These are phyloP conservation scores for Larix kaempferi DNA, from an alignment of 75 land plant species.

Conservation along the genomic window DNA sequence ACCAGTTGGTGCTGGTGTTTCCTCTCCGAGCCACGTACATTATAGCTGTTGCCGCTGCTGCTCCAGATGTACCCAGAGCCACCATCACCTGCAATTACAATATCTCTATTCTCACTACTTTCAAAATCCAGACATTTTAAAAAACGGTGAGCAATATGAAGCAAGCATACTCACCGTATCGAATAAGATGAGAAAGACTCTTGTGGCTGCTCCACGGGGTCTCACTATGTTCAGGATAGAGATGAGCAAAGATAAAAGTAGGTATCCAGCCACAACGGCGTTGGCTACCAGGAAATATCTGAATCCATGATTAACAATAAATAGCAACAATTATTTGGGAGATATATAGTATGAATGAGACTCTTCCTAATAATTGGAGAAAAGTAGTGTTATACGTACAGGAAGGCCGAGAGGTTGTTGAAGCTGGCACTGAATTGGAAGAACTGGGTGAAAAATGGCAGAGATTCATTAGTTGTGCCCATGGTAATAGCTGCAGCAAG, in stretches of 20 bases:
- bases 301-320: neutral
- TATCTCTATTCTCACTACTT: neutral
- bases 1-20: slow-evolving; percentile 38
- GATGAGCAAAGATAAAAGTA: slow-evolving; percentile 31
- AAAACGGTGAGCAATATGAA: too few species aligned
- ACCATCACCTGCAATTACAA: slow-evolving; percentile 27
- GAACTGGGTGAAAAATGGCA: slow-evolving; percentile 56
- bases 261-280: slow-evolving; percentile 33
- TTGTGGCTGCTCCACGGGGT: slow-evolving; percentile 9
- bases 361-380: neutral
- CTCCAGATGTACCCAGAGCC: slow-evolving; percentile 29
- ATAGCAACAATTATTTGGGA: neutral
- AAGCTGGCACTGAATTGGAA: slow-evolving; percentile 56
- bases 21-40: slow-evolving; percentile 53
- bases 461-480: slow-evolving; percentile 51
- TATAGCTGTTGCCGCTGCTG: slow-evolving; percentile 46
- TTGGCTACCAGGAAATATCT: slow-evolving; percentile 58
- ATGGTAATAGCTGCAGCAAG: slow-evolving; percentile 36
- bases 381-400: neutral
- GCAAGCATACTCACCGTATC: slow-evolving; percentile 31
- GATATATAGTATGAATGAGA: neutral
- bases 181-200: slow-evolving; percentile 32
- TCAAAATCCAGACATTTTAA: neutral
- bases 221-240: slow-evolving; percentile 36
- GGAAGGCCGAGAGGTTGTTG: slow-evolving; percentile 30